These are phyloP conservation scores for Glycyrrhiza uralensis DNA, from an alignment of 306 rosid genomes.

Conservation along the genomic window DNA sequence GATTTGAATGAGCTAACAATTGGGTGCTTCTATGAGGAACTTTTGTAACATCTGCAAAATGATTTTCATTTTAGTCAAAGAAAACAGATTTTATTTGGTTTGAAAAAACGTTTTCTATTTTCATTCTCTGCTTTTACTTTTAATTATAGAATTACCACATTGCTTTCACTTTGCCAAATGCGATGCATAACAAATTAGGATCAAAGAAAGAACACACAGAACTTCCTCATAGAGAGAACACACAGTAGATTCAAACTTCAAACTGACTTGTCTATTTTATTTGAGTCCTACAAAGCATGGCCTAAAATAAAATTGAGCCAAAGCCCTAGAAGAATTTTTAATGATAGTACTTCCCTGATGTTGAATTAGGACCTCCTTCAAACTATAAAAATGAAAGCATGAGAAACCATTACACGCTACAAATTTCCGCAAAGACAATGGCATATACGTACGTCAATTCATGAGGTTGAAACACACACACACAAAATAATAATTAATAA, in stretches of 20 bases:
- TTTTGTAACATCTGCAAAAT: slow-evolving; percentile 24
- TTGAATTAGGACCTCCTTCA: no score
- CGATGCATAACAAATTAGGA: neutral
- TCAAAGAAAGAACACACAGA: no score
- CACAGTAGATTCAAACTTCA: neutral
- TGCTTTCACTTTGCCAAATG: no score
- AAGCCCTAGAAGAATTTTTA: neutral
- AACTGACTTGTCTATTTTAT: no score
- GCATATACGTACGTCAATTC: neutral
- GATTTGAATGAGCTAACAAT: slow-evolving; percentile 19
- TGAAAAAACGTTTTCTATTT: no score
- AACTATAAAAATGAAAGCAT: neutral
- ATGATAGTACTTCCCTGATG: neutral
- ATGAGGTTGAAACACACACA: neutral
- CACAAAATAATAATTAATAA: neutral
- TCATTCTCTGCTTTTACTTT: no score
- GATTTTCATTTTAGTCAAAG: neutral
- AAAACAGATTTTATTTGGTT: no score
- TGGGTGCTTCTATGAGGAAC: slow-evolving; percentile 9
- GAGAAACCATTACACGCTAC: neutral
- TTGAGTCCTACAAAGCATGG: neutral
- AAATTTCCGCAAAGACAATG: neutral
- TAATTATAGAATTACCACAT: no score
- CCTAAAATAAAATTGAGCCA: neutral
- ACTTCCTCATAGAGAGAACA: neutral